Base-by-base conservation (phyloP, 371 early-diverging fungal species). In the Actinomortierella ambigua region DNA sequence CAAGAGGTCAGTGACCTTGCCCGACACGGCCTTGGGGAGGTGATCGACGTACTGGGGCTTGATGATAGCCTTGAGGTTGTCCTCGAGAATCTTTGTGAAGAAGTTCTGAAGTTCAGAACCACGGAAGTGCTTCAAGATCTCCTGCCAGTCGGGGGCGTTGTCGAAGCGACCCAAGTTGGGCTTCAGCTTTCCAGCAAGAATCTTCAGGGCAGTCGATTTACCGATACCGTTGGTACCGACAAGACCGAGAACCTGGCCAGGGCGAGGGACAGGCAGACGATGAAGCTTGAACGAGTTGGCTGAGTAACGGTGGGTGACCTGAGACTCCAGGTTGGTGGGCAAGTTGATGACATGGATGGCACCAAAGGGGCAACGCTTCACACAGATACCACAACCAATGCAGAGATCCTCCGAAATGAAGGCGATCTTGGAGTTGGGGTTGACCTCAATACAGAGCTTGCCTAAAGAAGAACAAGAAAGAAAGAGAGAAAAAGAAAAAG, bases 151-250 rank as follows among this genome's bases (percentile, higher is more conserved):
- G 23, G 99, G 99, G 46, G 95, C 91, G 59, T 89, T 81, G 26
- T 88, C 90, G 68, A 83, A 98, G 59, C 81, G 79, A 24, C 99
- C 99, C 78, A 99, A 84, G 81, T 99, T 99, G 59, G 99, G 99
- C 88, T 99, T 98, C 76, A 96, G 85, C 79, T 95, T 93, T 50
- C 99, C 99, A 27, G 95, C 90, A 52, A 99, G 86, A 62, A 99
- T 95, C 85, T 97, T 97, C 66, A 99, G 84, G 13, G 99, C 99
- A 6, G 99, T 99, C 49, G 92, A 92, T 82, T 93, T 94, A 54
- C 99, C 99, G 53, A 98, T 99, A 88, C 99, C 99, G 92, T 99
- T 99, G 26, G 98, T 97, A 55, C 99, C 99, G 29, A 99, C 99
- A 52, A 99, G 85, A 57, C 99, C 99, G 23, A 99, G 85, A 20